Evolutionary conservation across 192 early-diverging fungal genomes (phyloP).

Genomic region (Coemansia sp.): DNA sequence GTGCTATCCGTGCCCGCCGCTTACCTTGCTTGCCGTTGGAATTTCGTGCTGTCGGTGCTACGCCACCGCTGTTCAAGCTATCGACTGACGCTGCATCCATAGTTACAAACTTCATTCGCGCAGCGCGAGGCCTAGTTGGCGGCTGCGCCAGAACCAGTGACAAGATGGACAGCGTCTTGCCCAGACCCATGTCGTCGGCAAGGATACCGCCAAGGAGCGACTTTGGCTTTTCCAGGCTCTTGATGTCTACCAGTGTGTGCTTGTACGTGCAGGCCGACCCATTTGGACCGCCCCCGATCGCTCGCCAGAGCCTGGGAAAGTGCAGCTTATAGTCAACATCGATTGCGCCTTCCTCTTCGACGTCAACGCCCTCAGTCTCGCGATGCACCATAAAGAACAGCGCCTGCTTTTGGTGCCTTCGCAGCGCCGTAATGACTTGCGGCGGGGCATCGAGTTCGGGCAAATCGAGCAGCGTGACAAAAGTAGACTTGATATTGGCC

Average conservation of each 20-base stretch:
- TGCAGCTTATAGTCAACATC: slow-evolving; percentile 1
- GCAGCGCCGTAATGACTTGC: slow-evolving; percentile 61
- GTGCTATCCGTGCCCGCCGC: slow-evolving; percentile 15
- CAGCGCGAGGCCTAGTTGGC: slow-evolving; percentile 16
- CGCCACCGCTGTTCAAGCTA: background rate
- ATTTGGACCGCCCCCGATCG: background rate
- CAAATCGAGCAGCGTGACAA: slow-evolving; percentile 55
- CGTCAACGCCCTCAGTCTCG: slow-evolving; percentile 69
- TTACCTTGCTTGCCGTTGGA: background rate
- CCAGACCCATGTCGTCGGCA: slow-evolving; percentile 58
- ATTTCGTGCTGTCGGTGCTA: background rate
- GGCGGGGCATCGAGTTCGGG: slow-evolving; percentile 55
- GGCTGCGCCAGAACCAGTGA: slow-evolving; percentile 32
- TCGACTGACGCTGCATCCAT: background rate
- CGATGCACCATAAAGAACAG: slow-evolving; percentile 79
- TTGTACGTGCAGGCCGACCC: slow-evolving; percentile 17
- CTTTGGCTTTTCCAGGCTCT: slow-evolving; percentile 29
- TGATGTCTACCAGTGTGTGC: slow-evolving; percentile 42
- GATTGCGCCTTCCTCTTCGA: slow-evolving; percentile 23
- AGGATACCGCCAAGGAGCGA: slow-evolving; percentile 49
- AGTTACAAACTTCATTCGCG: slow-evolving; percentile 44
- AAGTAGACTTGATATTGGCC: slow-evolving; percentile 53
- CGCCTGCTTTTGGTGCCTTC: slow-evolving; percentile 84
- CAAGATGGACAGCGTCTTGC: slow-evolving; percentile 51
- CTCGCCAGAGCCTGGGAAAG: slow-evolving; percentile 51